Evolutionary conservation across 2,329 filamentous ascomycete genomes (phyloP), one percentile per base, ranked within the genome.

Genomic region (Ilyonectria robusta): DNA sequence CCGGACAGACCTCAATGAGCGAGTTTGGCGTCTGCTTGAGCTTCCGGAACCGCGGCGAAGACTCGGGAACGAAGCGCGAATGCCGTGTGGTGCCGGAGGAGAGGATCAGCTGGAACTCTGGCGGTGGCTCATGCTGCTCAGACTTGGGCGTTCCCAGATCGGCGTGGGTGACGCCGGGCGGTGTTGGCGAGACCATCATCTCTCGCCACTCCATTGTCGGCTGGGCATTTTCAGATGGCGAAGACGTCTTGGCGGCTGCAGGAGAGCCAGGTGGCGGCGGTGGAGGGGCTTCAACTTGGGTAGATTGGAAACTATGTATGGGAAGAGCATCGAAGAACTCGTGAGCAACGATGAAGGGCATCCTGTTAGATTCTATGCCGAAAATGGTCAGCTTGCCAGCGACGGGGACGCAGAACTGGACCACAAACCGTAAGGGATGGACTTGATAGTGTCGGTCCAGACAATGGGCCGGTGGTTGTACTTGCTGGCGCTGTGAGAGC

Each of bases 261-360:
- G 85, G 77, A 42, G 70, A 50, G 86, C 79, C 67, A 47, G 62
- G 68, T 37, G 62, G 68, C 29, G 60, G 58, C 26, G 65, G 54
- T 72, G 78, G 37, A 56, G 59, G 66, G 35, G 62, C 35, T 31
- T 84, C 79, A 11, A 81, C 79, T 6, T 81, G 78, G 57, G 95
- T 87, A 15, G 93, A 92, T 80, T 98, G 92, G 79, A 99, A 99
- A 67, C 94, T 91, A 80, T 99, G 95, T 73, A 99, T 98, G 37
- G 96, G 96, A 1, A 99, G 90, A 2, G 96, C 96, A 75, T 99
- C 96, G 83, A 99, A 99, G 85, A 99, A 98, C 79, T 99, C 96
- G 79, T 99, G 96, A 5, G 96, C 96, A 55, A 98, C 89, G 67
- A 99, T 97, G 80, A 98, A 97, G 1, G 96, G 95, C 23, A 91